Conservation (phyloP, 2,329 filamentous ascomycete genomes). For the Pestalotiopsis sp. region DNA sequence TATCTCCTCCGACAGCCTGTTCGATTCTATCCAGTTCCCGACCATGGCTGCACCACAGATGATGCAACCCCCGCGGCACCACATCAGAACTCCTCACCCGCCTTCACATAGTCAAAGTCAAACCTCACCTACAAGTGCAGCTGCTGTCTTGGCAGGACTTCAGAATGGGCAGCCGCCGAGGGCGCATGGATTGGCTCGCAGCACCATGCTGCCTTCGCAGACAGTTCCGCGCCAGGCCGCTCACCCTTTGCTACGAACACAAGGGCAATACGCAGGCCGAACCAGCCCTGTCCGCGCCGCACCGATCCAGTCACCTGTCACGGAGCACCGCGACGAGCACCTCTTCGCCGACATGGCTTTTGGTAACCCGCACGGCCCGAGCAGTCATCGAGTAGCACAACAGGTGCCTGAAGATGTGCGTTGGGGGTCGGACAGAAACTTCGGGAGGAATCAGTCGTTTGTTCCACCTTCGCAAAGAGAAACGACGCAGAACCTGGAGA, state of each 20-base stretch:
- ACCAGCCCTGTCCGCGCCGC: slow-evolving; percentile 25
- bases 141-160: slow-evolving; percentile 31
- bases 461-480: slow-evolving; percentile 58
- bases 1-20: slow-evolving; percentile 18
- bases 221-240: slow-evolving; percentile 19
- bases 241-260: slow-evolving; percentile 21
- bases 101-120: slow-evolving; percentile 29
- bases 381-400: slow-evolving; percentile 30
- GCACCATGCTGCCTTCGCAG: slow-evolving; percentile 21
- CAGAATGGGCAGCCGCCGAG: slow-evolving; percentile 25
- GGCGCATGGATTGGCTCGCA: slow-evolving; percentile 19
- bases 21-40: slow-evolving; percentile 30
- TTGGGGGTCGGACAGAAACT: slow-evolving; percentile 72
- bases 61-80: slow-evolving; percentile 24
- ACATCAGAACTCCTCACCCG: slow-evolving; percentile 20
- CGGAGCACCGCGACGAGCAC: slow-evolving; percentile 33
- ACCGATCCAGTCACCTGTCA: slow-evolving; percentile 12
- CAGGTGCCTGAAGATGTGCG: slow-evolving; percentile 51
- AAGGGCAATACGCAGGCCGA: slow-evolving; percentile 19
- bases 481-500: slow-evolving; percentile 58
- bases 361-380: slow-evolving; percentile 25
- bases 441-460: slow-evolving; percentile 61
- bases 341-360: slow-evolving; percentile 47
- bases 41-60: slow-evolving; percentile 24
- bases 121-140: slow-evolving; percentile 27